These are phyloP conservation scores for Cercospora zeae-maydis DNA, from an alignment of 2,329 filamentous ascomycete genomes.

Conservation along the genomic window DNA sequence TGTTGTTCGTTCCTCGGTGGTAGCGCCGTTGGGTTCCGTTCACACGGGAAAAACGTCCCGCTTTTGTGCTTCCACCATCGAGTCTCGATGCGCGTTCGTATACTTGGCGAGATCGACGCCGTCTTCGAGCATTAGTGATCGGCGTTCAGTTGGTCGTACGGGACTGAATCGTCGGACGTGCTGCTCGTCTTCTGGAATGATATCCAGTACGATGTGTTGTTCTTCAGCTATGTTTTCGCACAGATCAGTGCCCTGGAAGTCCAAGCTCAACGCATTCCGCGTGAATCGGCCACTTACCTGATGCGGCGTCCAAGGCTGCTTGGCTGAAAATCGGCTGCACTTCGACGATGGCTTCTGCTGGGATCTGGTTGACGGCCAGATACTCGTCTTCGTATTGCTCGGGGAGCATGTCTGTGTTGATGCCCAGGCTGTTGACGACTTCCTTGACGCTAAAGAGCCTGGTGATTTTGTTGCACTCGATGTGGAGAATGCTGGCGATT, in stretches of 20 bases:
- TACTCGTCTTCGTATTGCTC: constrained; percentile 15
- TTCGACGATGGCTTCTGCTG: constrained; percentile 14
- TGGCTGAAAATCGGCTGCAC: neutral
- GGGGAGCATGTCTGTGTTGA: constrained; percentile 3
- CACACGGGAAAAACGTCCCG: neutral
- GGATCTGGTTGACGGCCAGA: constrained; percentile 15
- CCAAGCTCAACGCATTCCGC: neutral
- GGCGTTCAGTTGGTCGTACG: neutral
- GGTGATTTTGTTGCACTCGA: constrained; percentile 17
- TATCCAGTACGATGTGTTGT: neutral
- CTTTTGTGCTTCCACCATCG: neutral
- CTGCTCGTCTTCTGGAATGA: neutral
- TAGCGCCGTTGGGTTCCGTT: neutral
- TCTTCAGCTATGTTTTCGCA: neutral
- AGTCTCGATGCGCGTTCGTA: neutral
- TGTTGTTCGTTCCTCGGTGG: neutral
- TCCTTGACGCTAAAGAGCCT: constrained; percentile 14
- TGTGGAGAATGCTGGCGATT: neutral
- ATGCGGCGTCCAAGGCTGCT: constrained; percentile 2
- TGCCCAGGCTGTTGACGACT: constrained; percentile 6
- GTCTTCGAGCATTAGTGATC: constrained; percentile 5
- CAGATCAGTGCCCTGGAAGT: neutral
- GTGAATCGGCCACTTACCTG: neutral
- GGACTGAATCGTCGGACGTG: constrained; percentile 5
- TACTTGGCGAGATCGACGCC: neutral